Percentiles rank a stretch among this genome's conserved stretches.
These are phyloP conservation scores for Aristolochia contorta DNA, from an alignment of 164 flowering plant species.

Conservation along the genomic window DNA sequence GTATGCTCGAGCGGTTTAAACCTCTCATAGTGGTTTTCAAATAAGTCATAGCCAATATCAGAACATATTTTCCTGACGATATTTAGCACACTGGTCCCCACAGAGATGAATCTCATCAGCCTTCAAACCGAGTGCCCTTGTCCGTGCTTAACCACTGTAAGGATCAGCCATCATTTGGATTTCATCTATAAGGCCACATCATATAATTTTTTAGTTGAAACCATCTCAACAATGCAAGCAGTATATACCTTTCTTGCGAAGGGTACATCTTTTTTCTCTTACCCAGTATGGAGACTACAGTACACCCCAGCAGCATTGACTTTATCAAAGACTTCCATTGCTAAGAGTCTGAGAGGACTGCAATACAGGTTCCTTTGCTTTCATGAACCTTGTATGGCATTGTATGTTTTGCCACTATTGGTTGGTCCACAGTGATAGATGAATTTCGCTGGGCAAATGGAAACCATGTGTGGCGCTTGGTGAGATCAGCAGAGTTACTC, in stretches of 20 bases:
- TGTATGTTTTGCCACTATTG: conserved; percentile 90
- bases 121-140: conserved; percentile 75
- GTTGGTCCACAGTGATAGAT: conserved; percentile 94
- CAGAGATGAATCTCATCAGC: conserved; percentile 96
- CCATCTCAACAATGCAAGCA: conserved; percentile 96
- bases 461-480: conserved; percentile 89
- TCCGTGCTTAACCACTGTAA: conserved; percentile 87
- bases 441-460: conserved; percentile 86
- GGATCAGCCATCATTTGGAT: conserved; percentile 93
- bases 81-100: conserved; percentile 87
- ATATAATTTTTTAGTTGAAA: conserved; percentile 60
- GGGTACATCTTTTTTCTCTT: conserved; percentile 77
- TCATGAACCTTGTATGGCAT: conserved; percentile 87
- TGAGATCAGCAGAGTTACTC: conserved; percentile 71
- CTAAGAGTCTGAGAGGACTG: conserved; percentile 83
- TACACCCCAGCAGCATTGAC: conserved; percentile 75
- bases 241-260: conserved; percentile 70
- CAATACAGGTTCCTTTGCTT: conserved; percentile 80
- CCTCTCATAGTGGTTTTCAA: conserved; percentile 68
- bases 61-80: conserved; percentile 62
- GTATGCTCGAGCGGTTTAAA: conserved; percentile 83
- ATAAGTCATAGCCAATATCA: conserved; percentile 80
- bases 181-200: conserved; percentile 95
- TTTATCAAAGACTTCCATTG: conserved; percentile 94
- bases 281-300: conserved; percentile 84